Evolutionary conservation across 805 yeast species (phyloP).

Genomic region (Nakazawaea peltata): DNA sequence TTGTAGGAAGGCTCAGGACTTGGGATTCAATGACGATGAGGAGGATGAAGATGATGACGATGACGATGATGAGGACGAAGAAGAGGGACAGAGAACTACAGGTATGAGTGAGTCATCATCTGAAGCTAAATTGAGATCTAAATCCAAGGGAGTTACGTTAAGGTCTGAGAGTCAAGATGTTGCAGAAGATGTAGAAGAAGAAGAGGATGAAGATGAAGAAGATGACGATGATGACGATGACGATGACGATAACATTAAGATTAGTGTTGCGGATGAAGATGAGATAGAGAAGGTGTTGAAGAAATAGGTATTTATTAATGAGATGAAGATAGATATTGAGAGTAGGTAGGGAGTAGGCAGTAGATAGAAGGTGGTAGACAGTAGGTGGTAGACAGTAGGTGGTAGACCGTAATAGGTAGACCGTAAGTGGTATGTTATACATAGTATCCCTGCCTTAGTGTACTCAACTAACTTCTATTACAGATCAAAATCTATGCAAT

Average conservation of each 20-base stretch:
- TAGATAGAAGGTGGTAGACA: no score
- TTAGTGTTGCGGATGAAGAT: constrained; percentile 25
- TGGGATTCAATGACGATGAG: constrained; percentile 44
- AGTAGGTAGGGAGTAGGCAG: no score
- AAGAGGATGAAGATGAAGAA: constrained; percentile 18
- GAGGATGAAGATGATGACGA: constrained; percentile 46
- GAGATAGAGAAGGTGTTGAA: constrained; percentile 14
- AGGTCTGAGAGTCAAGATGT: constrained; percentile 22
- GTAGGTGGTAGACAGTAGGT: no score
- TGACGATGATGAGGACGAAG: constrained; percentile 26
- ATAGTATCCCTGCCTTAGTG: no score
- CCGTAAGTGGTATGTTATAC: no score
- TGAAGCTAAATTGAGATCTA: constrained; percentile 15
- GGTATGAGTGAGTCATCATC: constrained; percentile 25
- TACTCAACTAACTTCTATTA: no score
- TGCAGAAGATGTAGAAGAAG: constrained; percentile 20
- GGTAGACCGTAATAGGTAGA: no score
- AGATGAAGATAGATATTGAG: no score
- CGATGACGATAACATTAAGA: constrained; percentile 14
- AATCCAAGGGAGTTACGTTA: constrained; percentile 16
- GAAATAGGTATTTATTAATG: no score
- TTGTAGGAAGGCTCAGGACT: constrained; percentile 28
- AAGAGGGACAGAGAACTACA: constrained; percentile 17
- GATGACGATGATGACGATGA: constrained; percentile 16
- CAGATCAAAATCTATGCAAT: no score